Percentiles rank a stretch among this genome's conserved stretches.
phyloP scores from a whole-genome alignment of 164 flowering plant species.

The Vitis amurensis region DNA sequence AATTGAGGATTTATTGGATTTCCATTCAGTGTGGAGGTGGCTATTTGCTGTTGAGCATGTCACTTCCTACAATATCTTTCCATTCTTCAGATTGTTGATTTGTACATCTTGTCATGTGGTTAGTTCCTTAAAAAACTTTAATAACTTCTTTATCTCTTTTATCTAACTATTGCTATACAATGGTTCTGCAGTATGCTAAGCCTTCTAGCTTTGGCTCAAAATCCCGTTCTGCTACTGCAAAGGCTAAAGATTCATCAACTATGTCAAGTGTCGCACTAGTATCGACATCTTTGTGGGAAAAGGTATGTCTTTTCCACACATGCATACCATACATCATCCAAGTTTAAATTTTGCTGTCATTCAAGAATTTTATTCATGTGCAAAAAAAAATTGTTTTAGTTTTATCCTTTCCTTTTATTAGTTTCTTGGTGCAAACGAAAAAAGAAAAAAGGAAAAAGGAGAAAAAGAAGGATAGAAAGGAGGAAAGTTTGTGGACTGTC shows the following conservation, averaged over 20 bases:
- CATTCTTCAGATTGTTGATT: neutral
- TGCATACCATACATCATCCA: neutral
- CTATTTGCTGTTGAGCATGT: neutral
- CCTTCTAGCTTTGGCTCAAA: slow-evolving; percentile 55
- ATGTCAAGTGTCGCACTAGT: slow-evolving; percentile 18
- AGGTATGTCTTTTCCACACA: slow-evolving; percentile 38
- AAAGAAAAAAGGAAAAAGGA: no score
- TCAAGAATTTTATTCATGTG: no score
- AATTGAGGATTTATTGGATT: neutral
- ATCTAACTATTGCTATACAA: neutral
- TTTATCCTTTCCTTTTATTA: neutral
- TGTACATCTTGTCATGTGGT: neutral
- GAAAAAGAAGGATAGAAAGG: no score
- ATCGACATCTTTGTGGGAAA: slow-evolving; percentile 62
- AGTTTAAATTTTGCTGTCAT: no score
- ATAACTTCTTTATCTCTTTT: no score
- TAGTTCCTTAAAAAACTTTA: no score
- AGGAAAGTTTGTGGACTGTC: no score
- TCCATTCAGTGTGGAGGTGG: neutral
- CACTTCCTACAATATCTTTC: neutral
- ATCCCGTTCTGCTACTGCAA: slow-evolving; percentile 48
- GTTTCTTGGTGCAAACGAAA: no score
- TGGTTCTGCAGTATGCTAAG: slow-evolving; percentile 48
- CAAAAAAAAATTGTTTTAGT: neutral
- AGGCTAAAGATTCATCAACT: slow-evolving; percentile 34